phyloP scores from a whole-genome alignment of 169 alveolate species.

The Theileria annulata region DNA sequence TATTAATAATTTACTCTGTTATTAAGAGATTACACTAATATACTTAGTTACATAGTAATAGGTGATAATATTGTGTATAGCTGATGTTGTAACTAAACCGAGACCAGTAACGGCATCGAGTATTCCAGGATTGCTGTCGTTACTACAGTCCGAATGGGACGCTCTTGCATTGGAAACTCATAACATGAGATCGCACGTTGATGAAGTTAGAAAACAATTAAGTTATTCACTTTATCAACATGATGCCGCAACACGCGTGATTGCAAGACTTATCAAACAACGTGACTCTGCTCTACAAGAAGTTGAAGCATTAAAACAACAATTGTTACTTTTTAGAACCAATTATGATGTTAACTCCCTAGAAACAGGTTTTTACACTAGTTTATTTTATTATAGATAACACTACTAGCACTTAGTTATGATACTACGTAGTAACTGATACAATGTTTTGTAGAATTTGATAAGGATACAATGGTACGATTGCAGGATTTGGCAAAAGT shows the following conservation, averaged over 20 bases:
- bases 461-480: conserved; percentile 58
- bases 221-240: conserved; percentile 95
- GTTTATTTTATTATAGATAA: not conserved
- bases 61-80: conserved; percentile 52
- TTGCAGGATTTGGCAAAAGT: conserved; percentile 72
- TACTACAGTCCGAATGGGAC: conserved; percentile 95
- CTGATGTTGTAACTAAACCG: conserved; percentile 82
- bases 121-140: conserved; percentile 90
- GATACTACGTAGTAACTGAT: too few relatives aligned
- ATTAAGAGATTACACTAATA: too few relatives aligned
- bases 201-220: conserved; percentile 89
- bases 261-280: conserved; percentile 92
- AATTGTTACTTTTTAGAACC: conserved; percentile 70
- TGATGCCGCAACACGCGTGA: conserved; percentile 98
- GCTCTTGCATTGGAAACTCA: conserved; percentile 91
- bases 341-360: conserved; percentile 65
- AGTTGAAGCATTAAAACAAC: conserved; percentile 78
- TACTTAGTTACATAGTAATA: too few relatives aligned
- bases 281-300: conserved; percentile 89
- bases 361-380: conserved; percentile 38
- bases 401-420: not conserved
- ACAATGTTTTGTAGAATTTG: conserved; percentile 52
- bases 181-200: conserved; percentile 85
- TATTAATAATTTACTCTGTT: not conserved
- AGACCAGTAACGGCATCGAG: conserved; percentile 89